phyloP scores from a whole-genome alignment of 768 basidiomycete genomes.

The Pleurotus citrinopileatus region DNA sequence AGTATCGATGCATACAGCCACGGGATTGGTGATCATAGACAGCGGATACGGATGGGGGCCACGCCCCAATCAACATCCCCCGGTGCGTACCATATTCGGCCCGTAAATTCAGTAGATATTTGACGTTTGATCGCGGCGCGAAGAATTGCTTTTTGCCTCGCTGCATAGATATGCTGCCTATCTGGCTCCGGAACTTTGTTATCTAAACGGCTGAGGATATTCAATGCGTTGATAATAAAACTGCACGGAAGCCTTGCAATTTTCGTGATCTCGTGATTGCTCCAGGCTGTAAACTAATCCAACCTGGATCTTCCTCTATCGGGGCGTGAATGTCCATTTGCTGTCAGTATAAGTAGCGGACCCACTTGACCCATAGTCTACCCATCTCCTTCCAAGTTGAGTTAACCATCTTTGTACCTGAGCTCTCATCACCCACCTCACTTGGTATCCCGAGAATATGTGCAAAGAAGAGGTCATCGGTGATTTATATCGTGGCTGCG shows the following conservation, averaged over 20 bases:
- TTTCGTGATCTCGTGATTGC: constrained; percentile 7
- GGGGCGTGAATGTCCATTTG: not conserved
- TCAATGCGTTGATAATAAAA: not conserved
- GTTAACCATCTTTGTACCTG: not conserved
- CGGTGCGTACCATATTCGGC: not conserved
- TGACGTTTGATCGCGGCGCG: not conserved
- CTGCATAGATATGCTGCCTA: constrained; percentile 1
- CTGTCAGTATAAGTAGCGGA: constrained; percentile 4
- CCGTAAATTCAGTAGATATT: not conserved
- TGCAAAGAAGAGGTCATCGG: constrained; percentile 19
- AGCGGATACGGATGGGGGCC: too few species aligned
- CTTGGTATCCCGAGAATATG: not conserved
- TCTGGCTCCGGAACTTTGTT: constrained; percentile 8
- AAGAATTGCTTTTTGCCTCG: not conserved
- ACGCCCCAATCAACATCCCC: too few species aligned
- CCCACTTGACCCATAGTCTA: not conserved
- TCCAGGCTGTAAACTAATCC: constrained; percentile 6
- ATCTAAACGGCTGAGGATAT: not conserved
- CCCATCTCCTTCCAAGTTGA: constrained; percentile 3
- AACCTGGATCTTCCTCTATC: constrained; percentile 9
- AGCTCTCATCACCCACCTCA: not conserved
- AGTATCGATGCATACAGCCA: not conserved
- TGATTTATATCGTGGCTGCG: constrained; percentile 42
- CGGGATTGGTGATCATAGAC: too few species aligned
- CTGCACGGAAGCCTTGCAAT: constrained; percentile 4